Conservation (phyloP, 192 early-diverging fungal species). For the Podila verticillata region DNA sequence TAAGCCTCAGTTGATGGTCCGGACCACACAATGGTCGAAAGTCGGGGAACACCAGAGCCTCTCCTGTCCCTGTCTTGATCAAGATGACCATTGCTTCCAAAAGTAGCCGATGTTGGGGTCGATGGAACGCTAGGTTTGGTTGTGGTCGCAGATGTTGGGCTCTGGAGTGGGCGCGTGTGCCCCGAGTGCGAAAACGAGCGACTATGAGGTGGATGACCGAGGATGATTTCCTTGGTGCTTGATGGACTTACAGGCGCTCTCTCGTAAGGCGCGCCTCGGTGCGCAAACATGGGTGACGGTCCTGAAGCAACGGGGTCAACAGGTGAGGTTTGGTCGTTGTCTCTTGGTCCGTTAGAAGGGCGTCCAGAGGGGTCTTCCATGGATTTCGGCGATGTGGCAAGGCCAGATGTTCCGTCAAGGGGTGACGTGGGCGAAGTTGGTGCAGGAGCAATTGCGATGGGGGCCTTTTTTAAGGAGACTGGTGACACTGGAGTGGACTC, state of each 20-base stretch:
- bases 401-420: no score
- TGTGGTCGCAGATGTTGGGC: neutral
- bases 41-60: neutral
- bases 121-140: neutral
- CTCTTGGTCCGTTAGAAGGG: neutral
- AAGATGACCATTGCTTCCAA: neutral
- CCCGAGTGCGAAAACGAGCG: constrained; percentile 36
- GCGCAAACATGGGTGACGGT: constrained; percentile 31
- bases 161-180: neutral
- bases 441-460: neutral
- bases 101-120: neutral
- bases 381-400: neutral
- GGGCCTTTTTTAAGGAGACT: constrained; percentile 2
- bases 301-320: no score
- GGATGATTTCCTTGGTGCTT: neutral
- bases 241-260: neutral
- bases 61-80: neutral
- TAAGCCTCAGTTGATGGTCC: no score
- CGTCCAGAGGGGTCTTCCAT: neutral
- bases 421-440: constrained; percentile 17
- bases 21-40: neutral
- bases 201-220: constrained; percentile 8
- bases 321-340: no score
- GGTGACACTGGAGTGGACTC: constrained; percentile 3
- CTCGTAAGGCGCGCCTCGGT: neutral